Conservation (phyloP, 169 alveolate genomes). For the Theileria equi region DNA sequence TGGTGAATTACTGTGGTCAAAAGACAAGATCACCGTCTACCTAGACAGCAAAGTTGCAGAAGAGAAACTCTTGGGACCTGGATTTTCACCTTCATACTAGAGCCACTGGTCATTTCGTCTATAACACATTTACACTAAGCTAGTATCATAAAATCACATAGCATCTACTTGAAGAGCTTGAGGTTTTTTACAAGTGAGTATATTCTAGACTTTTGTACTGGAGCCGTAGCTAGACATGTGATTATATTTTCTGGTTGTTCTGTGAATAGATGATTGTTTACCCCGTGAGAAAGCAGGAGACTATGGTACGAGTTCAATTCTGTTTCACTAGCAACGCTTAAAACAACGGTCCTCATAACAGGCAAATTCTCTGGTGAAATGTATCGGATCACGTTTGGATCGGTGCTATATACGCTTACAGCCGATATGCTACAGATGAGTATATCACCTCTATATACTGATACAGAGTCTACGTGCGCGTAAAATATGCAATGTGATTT, state of each 20-base stretch:
- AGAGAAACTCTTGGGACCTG: too few species aligned
- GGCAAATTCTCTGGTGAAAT: slow-evolving; percentile 53
- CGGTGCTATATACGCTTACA: slow-evolving; percentile 45
- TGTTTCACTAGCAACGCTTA: slow-evolving; percentile 37
- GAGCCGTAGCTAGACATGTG: slow-evolving; percentile 62
- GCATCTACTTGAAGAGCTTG: slow-evolving; percentile 37
- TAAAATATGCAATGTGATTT: too few species aligned
- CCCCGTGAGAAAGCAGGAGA: slow-evolving; percentile 22
- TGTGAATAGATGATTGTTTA: slow-evolving; percentile 58
- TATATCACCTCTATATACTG: not conserved
- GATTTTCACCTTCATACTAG: too few species aligned
- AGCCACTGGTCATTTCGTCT: too few species aligned
- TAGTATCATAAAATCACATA: too few species aligned
- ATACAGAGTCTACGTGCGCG: not conserved
- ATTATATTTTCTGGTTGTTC: slow-evolving; percentile 64
- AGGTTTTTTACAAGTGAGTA: slow-evolving; percentile 60
- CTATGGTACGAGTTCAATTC: slow-evolving; percentile 39
- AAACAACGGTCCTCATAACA: slow-evolving; percentile 60
- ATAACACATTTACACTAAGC: too few species aligned
- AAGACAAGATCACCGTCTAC: too few species aligned
- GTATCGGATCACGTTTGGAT: slow-evolving; percentile 48
- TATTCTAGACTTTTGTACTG: slow-evolving; percentile 49
- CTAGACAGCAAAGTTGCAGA: too few species aligned
- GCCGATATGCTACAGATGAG: slow-evolving; percentile 48
- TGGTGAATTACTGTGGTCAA: too few species aligned